These are phyloP conservation scores for Streptanthus diversifolius DNA, from an alignment of 345 rosid genomes.

Conservation along the genomic window DNA sequence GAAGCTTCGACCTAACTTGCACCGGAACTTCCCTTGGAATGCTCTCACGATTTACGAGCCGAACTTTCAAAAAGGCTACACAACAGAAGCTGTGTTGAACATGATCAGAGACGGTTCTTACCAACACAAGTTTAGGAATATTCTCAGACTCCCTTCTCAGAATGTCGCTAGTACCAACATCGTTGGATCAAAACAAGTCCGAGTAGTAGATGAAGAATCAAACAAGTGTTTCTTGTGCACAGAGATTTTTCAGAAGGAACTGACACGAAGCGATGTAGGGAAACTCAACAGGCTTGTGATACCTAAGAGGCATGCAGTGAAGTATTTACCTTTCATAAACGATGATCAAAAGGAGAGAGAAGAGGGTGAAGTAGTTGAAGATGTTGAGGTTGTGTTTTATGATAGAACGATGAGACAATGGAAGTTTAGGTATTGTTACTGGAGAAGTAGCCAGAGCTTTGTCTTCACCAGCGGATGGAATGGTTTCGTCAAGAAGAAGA, in stretches of 20 bases:
- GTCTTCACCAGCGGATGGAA: conserved; percentile 86
- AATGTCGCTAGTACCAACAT: too few relatives aligned
- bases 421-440: conserved; percentile 76
- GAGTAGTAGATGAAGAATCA: background rate
- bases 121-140: conserved; percentile 43
- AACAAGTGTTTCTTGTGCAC: background rate
- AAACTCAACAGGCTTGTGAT: conserved; percentile 79
- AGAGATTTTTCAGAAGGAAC: conserved; percentile 54
- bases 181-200: background rate
- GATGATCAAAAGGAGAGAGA: conserved; percentile 9
- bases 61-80: conserved; percentile 35
- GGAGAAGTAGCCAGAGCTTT: conserved; percentile 78
- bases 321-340: conserved; percentile 43
- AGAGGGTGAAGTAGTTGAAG: conserved; percentile 15
- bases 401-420: conserved; percentile 56
- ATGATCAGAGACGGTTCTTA: conserved; percentile 75
- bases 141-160: conserved; percentile 25
- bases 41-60: conserved; percentile 43
- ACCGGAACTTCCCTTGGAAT: conserved; percentile 52
- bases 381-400: conserved; percentile 42
- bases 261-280: conserved; percentile 82
- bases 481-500: conserved; percentile 54
- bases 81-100: conserved; percentile 41
- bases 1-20: conserved; percentile 36
- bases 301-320: conserved; percentile 58